A percentile compares a stretch with the other conserved stretches of the same genome.
Conservation (phyloP, 1,139 yeast species). For the Saccharomyces pastorianus region DNA sequence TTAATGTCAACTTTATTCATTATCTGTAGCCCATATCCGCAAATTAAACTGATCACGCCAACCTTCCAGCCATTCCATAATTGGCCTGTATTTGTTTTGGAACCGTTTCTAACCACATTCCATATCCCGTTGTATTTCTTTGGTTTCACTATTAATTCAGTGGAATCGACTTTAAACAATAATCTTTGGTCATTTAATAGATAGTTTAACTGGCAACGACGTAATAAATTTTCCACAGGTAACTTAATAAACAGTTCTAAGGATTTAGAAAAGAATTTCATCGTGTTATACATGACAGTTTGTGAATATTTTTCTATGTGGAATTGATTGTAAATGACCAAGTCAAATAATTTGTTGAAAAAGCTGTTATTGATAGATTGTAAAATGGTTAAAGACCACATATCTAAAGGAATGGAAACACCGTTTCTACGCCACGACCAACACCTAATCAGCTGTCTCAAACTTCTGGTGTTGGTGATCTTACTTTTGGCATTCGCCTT, state of each 20-base stretch:
- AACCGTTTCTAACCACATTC: slow-evolving; percentile 38
- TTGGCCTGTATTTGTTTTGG: slow-evolving; percentile 35
- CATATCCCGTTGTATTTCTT: slow-evolving; percentile 46
- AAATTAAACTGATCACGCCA: slow-evolving; percentile 67
- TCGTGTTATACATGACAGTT: slow-evolving; percentile 50
- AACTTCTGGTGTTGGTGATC: slow-evolving; percentile 26
- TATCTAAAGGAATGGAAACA: slow-evolving; percentile 21
- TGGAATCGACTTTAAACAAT: slow-evolving; percentile 25
- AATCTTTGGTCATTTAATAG: slow-evolving; percentile 32
- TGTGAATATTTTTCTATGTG: slow-evolving; percentile 64
- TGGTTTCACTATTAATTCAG: slow-evolving; percentile 47
- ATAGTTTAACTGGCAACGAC: slow-evolving; percentile 77
- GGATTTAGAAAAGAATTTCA: slow-evolving; percentile 47
- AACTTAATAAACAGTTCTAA: slow-evolving; percentile 65
- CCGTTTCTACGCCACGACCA: slow-evolving; percentile 36
- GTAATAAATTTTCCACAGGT: slow-evolving; percentile 78
- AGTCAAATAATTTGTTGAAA: slow-evolving; percentile 62
- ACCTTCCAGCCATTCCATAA: slow-evolving; percentile 90
- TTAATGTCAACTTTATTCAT: slow-evolving; percentile 45
- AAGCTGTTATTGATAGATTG: slow-evolving; percentile 48
- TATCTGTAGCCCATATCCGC: slow-evolving; percentile 76
- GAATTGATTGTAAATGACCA: slow-evolving; percentile 53
- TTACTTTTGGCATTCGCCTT: not conserved
- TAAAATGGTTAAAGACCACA: slow-evolving; percentile 33
- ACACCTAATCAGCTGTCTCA: slow-evolving; percentile 31